phyloP scores from a whole-genome alignment of 306 rosid species.

The Quercus engelmannii region DNA sequence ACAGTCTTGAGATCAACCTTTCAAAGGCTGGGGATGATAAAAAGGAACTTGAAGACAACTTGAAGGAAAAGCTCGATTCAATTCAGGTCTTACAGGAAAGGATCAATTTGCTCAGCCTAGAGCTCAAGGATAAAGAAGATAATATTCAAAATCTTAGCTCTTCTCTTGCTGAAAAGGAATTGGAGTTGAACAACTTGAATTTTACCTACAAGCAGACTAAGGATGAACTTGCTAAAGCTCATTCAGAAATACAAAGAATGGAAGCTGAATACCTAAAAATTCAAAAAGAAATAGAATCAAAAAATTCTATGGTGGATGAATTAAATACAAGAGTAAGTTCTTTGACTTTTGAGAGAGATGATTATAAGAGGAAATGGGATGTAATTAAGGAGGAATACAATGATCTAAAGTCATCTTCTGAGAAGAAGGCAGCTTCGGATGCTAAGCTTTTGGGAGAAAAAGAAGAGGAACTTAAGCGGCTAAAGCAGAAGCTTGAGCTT shows the following conservation, averaged over 20 bases:
- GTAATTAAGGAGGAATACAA: slow-evolving; percentile 42
- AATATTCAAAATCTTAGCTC: slow-evolving; percentile 51
- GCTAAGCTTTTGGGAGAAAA: slow-evolving; percentile 59
- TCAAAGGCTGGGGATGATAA: slow-evolving; percentile 34
- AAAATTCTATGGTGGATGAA: slow-evolving; percentile 45
- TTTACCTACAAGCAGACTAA: slow-evolving; percentile 41
- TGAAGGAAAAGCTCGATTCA: slow-evolving; percentile 33
- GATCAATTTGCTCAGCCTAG: slow-evolving; percentile 47
- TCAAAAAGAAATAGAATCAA: slow-evolving; percentile 51
- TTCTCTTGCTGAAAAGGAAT: slow-evolving; percentile 64
- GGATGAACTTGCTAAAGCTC: slow-evolving; percentile 45
- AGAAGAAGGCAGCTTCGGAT: slow-evolving; percentile 54
- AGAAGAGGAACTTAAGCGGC: slow-evolving; percentile 48
- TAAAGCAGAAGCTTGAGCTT: slow-evolving; percentile 54
- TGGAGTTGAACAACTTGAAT: slow-evolving; percentile 56
- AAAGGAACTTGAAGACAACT: slow-evolving; percentile 42
- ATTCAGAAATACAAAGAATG: slow-evolving; percentile 52
- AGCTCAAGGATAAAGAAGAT: slow-evolving; percentile 55
- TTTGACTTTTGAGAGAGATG: slow-evolving; percentile 45
- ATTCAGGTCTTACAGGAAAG: slow-evolving; percentile 36
- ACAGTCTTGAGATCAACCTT: slow-evolving; percentile 36
- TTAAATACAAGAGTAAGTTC: slow-evolving; percentile 45
- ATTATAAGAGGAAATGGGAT: slow-evolving; percentile 40
- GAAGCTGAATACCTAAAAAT: slow-evolving; percentile 49
- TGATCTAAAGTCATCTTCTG: slow-evolving; percentile 49